These are phyloP conservation scores for Wickerhamomyces sp. DNA, from an alignment of 1,139 yeast species.

Conservation along the genomic window DNA sequence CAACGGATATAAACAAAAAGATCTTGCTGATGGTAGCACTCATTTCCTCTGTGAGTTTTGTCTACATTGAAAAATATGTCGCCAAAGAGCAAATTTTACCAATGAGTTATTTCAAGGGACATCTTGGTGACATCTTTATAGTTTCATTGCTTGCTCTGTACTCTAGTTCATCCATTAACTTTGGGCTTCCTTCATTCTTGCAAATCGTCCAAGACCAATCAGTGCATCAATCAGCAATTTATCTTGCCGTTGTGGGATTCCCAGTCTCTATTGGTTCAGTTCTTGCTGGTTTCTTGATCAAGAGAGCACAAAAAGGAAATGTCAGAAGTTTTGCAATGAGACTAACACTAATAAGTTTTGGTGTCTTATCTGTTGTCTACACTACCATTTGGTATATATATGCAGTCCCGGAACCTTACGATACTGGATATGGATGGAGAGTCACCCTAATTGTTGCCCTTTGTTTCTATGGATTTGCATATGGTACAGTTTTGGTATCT, in stretches of 20 bases:
- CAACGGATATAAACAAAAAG: slow-evolving; percentile 15
- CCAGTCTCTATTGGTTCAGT: slow-evolving; percentile 52
- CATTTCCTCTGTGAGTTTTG: slow-evolving; percentile 26
- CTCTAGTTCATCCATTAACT: slow-evolving; percentile 39
- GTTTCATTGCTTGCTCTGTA: slow-evolving; percentile 50
- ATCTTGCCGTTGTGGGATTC: slow-evolving; percentile 38
- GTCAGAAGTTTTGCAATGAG: slow-evolving; percentile 2
- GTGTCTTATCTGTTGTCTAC: slow-evolving; percentile 17
- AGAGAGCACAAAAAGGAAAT: slow-evolving; percentile 15
- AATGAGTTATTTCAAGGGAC: slow-evolving; percentile 40
- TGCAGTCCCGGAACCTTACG: background rate
- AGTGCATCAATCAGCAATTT: slow-evolving; percentile 45
- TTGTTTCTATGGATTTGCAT: slow-evolving; percentile 30
- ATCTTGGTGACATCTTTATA: slow-evolving; percentile 46
- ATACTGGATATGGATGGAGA: slow-evolving; percentile 1
- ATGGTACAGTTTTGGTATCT: slow-evolving; percentile 40
- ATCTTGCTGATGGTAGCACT: slow-evolving; percentile 7
- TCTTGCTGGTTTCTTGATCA: slow-evolving; percentile 40
- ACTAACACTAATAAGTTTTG: slow-evolving; percentile 18
- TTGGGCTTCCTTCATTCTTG: slow-evolving; percentile 49
- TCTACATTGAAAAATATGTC: slow-evolving; percentile 40
- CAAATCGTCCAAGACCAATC: slow-evolving; percentile 46
- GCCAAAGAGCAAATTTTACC: slow-evolving; percentile 54
- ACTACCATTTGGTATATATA: background rate
- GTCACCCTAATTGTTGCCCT: background rate